Evolutionary conservation across 257 asterid species (phyloP).

Genomic region (Jacaranda mimosifolia): DNA sequence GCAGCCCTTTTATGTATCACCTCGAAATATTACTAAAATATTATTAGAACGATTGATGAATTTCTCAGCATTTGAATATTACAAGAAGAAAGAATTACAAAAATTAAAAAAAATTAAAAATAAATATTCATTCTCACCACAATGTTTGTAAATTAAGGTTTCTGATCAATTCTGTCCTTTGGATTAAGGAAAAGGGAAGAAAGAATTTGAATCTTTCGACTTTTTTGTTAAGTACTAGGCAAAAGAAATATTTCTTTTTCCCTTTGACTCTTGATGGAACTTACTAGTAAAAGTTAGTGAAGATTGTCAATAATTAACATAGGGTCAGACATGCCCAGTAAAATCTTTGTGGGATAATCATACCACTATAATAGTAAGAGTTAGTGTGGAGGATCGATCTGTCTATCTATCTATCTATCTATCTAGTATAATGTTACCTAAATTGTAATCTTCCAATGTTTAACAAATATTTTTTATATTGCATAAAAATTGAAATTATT

Average conservation of each 20-base stretch:
- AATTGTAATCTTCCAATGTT: background rate
- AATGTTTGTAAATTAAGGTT: background rate
- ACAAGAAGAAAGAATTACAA: background rate
- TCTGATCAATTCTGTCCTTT: background rate
- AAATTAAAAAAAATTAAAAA: no score
- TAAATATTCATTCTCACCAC: background rate
- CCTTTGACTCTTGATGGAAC: background rate
- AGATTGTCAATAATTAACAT: background rate
- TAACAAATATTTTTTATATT: background rate
- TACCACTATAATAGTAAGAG: background rate
- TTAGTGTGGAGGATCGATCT: background rate
- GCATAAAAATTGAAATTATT: background rate
- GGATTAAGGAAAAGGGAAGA: slow-evolving; percentile 1
- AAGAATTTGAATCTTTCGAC: background rate
- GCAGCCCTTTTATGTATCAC: background rate
- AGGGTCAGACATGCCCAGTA: background rate
- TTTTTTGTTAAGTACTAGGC: slow-evolving; percentile 1
- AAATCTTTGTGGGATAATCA: background rate
- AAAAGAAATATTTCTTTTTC: slow-evolving; percentile 1
- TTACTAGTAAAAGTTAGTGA: background rate
- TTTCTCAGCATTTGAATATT: background rate
- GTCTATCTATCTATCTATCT: no score
- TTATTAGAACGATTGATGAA: background rate
- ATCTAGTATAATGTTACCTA: background rate
- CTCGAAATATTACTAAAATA: background rate